Evolutionary conservation across 768 basidiomycete genomes (phyloP).

Genomic region (Psilocybe sp.): DNA sequence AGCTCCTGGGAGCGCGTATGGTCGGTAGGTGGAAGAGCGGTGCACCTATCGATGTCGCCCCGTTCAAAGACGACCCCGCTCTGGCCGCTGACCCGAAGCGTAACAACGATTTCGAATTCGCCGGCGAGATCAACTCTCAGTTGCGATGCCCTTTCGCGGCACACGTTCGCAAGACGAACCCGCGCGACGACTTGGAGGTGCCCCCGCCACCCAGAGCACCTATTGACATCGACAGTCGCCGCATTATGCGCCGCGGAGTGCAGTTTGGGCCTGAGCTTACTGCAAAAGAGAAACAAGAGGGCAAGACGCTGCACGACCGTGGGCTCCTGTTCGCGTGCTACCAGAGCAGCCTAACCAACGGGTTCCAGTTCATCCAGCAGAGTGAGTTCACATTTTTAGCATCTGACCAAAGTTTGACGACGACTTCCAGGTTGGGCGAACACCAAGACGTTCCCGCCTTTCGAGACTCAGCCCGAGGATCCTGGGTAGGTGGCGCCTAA

Average conservation of each 20-base stretch:
- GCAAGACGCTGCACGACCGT: constrained; percentile 42
- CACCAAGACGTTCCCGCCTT: constrained; percentile 29
- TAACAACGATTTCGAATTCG: constrained; percentile 43
- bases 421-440: constrained; percentile 33
- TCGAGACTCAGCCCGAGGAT: constrained; percentile 17
- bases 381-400: constrained; percentile 14
- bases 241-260: constrained; percentile 46
- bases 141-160: constrained; percentile 43
- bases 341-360: constrained; percentile 35
- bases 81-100: constrained; percentile 31
- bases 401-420: neutral
- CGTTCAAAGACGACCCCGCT: constrained; percentile 36
- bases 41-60: constrained; percentile 41
- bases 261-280: constrained; percentile 52
- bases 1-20: constrained; percentile 29
- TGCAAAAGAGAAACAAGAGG: constrained; percentile 24
- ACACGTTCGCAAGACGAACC: constrained; percentile 43
- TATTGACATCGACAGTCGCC: constrained; percentile 24
- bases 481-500: constrained; percentile 24
- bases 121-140: constrained; percentile 27
- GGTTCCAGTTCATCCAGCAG: constrained; percentile 39
- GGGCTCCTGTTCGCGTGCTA: constrained; percentile 45
- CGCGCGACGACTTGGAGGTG: constrained; percentile 38
- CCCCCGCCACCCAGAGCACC: neutral
- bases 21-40: constrained; percentile 55